A percentile compares a stretch with the other conserved stretches of the same genome.
These are phyloP conservation scores for Metarhizium album DNA, from an alignment of 2,329 filamentous ascomycete species.

Conservation along the genomic window DNA sequence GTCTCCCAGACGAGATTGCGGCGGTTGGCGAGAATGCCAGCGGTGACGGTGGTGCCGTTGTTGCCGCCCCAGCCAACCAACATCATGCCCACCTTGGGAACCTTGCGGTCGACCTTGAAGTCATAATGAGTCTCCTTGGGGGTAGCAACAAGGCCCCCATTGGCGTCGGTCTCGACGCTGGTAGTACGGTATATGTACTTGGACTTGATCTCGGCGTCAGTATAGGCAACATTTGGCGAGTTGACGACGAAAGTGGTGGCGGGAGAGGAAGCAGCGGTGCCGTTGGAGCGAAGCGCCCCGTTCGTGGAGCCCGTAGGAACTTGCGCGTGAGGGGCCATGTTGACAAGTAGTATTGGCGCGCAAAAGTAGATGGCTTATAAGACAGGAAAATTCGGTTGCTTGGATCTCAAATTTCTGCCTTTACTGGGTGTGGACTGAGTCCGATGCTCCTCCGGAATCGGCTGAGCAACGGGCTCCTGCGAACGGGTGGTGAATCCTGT, in stretches of 20 bases:
- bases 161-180: conserved; percentile 56
- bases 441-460: conserved; percentile 72
- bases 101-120: conserved; percentile 92
- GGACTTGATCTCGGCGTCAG: conserved; percentile 76
- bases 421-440: conserved; percentile 50
- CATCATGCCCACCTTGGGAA: conserved; percentile 94
- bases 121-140: conserved; percentile 87
- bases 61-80: conserved; percentile 96
- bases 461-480: conserved; percentile 92
- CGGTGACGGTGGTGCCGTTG: conserved; percentile 95
- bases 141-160: conserved; percentile 71
- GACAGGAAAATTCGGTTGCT: conserved; percentile 7
- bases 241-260: conserved; percentile 71
- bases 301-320: conserved; percentile 43
- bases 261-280: conserved; percentile 36
- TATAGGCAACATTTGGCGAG: conserved; percentile 89
- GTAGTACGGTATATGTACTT: conserved; percentile 97
- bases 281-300: conserved; percentile 44
- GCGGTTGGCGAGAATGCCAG: conserved; percentile 93
- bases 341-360: conserved; percentile 25
- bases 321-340: conserved; percentile 90
- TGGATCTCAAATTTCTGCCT: conserved; percentile 21
- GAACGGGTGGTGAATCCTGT: conserved; percentile 87
- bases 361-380: conserved; percentile 9
- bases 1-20: conserved; percentile 83